Conservation (phyloP, 805 yeast species). For the Metschnikowia chrysomelidarum region DNA sequence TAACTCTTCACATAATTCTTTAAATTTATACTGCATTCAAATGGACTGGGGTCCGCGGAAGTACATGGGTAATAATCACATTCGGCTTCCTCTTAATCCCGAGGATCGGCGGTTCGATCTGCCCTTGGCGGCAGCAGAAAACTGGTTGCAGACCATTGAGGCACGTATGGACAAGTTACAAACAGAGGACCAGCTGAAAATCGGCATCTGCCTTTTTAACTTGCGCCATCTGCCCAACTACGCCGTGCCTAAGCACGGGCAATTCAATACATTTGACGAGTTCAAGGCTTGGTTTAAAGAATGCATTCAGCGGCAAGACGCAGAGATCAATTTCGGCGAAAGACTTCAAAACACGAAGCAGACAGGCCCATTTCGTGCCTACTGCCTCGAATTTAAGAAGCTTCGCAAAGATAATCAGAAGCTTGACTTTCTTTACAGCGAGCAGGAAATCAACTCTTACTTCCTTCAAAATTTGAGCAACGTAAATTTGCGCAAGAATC, state of each 20-base stretch:
- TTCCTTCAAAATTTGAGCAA: slow-evolving; percentile 6
- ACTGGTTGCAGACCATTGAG: slow-evolving; percentile 6
- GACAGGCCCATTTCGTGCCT: slow-evolving; percentile 3
- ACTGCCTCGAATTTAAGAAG: slow-evolving; percentile 4
- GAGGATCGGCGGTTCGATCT: slow-evolving; percentile 1
- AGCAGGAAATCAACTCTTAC: slow-evolving; percentile 2
- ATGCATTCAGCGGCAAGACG: neutral
- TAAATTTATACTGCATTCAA: no score
- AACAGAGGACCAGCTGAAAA: slow-evolving; percentile 3
- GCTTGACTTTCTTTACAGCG: slow-evolving; percentile 3
- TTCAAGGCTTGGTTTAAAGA: slow-evolving; percentile 7
- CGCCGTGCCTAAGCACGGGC: slow-evolving; percentile 6
- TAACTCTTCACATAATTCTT: no score
- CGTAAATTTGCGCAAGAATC: slow-evolving; percentile 3
- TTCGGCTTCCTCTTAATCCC: neutral
- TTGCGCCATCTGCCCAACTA: slow-evolving; percentile 4
- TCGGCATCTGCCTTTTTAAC: slow-evolving; percentile 6
- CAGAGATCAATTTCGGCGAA: slow-evolving; percentile 2
- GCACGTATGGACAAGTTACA: neutral
- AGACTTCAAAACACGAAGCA: slow-evolving; percentile 3
- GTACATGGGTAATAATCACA: no score
- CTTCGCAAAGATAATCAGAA: slow-evolving; percentile 7
- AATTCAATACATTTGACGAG: slow-evolving; percentile 6
- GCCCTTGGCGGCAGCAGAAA: slow-evolving; percentile 6
- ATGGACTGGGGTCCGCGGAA: no score